phyloP scores from a whole-genome alignment of 73 alveolate species.

The Paramecium pentaurelia region DNA sequence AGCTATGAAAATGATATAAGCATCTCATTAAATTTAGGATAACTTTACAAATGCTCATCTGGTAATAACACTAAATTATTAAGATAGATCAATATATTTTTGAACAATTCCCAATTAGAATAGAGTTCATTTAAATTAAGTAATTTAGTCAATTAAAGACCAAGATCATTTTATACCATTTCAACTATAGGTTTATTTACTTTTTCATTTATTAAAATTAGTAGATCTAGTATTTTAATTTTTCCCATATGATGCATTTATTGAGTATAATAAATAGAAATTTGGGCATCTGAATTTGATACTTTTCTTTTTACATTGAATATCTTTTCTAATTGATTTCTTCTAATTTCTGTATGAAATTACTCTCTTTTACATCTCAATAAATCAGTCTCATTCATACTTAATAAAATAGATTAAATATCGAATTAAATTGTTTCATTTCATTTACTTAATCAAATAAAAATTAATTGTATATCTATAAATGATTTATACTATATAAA shows the following conservation, averaged over 20 bases:
- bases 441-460: background rate
- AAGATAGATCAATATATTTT: background rate
- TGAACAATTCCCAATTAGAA: background rate
- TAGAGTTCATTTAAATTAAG: background rate
- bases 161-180: background rate
- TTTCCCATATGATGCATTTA: background rate
- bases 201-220: background rate
- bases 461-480: background rate
- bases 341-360: constrained; percentile 15
- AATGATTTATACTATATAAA: background rate
- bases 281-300: background rate
- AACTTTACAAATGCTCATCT: background rate
- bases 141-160: background rate
- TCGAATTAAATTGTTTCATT: background rate
- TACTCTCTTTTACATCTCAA: background rate
- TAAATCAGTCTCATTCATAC: background rate
- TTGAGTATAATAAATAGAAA: background rate
- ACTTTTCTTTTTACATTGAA: background rate
- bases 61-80: background rate
- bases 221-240: background rate
- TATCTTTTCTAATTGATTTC: background rate
- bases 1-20: background rate
- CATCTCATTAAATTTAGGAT: background rate
- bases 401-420: background rate
- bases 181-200: background rate